Conservation (phyloP, 164 flowering plant genomes). For the Aristolochia contorta region DNA sequence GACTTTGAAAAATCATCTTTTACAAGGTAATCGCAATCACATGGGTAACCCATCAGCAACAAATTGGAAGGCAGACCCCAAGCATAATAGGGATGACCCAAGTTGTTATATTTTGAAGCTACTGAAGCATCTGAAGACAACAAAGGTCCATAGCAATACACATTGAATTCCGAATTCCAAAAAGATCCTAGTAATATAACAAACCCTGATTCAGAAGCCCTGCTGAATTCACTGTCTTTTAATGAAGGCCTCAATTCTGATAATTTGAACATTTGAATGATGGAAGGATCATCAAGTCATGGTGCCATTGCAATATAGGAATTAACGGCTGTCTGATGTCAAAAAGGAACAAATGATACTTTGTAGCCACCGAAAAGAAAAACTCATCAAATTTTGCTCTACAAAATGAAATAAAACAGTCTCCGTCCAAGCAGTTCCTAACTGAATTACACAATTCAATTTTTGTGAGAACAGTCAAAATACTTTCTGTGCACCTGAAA, state of each 20-base stretch:
- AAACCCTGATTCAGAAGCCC: too few species aligned
- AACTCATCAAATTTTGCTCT: slow-evolving; percentile 39
- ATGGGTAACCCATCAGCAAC: slow-evolving; percentile 27
- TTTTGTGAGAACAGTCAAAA: slow-evolving; percentile 30
- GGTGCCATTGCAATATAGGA: slow-evolving; percentile 74
- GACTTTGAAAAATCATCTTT: slow-evolving; percentile 37
- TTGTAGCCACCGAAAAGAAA: slow-evolving; percentile 41
- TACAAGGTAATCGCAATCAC: slow-evolving; percentile 47
- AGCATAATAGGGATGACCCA: slow-evolving; percentile 33
- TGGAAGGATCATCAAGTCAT: slow-evolving; percentile 41
- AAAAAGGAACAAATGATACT: slow-evolving; percentile 37
- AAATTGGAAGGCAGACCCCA: slow-evolving; percentile 73
- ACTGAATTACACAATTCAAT: slow-evolving; percentile 22
- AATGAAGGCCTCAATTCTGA: slow-evolving; percentile 17
- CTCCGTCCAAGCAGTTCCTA: slow-evolving; percentile 18
- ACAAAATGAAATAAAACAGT: slow-evolving; percentile 46
- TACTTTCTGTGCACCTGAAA: slow-evolving; percentile 27
- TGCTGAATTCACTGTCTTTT: too few species aligned
- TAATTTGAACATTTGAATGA: slow-evolving; percentile 37
- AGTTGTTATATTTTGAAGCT: slow-evolving; percentile 21
- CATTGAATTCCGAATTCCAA: slow-evolving; percentile 47
- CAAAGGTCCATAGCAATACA: slow-evolving; percentile 67
- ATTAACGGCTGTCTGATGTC: slow-evolving; percentile 53
- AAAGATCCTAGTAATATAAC: slow-evolving; percentile 70
- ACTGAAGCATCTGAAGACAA: slow-evolving; percentile 16